These are phyloP conservation scores for Volvox reticuliferus DNA, from an alignment of 139 green algal species.

Conservation along the genomic window DNA sequence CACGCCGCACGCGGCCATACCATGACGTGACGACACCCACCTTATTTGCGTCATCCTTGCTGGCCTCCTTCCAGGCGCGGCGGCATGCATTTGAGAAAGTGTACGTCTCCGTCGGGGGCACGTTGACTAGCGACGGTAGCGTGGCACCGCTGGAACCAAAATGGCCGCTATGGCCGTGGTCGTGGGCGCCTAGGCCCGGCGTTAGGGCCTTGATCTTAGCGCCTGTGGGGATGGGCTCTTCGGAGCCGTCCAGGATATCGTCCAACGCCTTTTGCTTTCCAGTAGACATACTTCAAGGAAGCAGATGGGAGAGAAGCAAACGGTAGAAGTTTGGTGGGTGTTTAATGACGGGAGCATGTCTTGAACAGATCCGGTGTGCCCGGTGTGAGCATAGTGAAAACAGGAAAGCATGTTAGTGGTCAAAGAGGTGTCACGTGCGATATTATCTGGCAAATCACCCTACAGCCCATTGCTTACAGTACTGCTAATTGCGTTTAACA, in stretches of 20 bases:
- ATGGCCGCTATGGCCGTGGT: background rate
- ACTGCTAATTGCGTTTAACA: too few relatives aligned
- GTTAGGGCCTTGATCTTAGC: conserved; percentile 50
- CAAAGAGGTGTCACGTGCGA: too few relatives aligned
- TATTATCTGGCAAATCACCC: too few relatives aligned
- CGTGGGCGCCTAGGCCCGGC: conserved; percentile 22
- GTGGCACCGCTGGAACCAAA: conserved; percentile 31
- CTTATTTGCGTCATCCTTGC: conserved; percentile 42
- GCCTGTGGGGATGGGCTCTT: conserved; percentile 24
- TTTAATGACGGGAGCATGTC: too few relatives aligned
- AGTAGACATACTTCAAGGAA: conserved; percentile 26
- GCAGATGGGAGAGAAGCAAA: too few relatives aligned
- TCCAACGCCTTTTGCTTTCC: conserved; percentile 47
- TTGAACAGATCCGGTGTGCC: too few relatives aligned
- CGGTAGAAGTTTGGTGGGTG: too few relatives aligned
- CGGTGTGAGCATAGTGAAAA: too few relatives aligned
- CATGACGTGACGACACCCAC: background rate
- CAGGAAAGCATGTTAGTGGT: too few relatives aligned
- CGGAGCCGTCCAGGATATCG: conserved; percentile 50
- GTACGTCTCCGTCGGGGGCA: conserved; percentile 53
- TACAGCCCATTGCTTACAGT: too few relatives aligned
- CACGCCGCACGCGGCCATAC: too few relatives aligned
- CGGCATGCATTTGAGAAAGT: conserved; percentile 52
- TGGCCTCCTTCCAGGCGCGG: conserved; percentile 51
- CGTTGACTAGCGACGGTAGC: conserved; percentile 47